phyloP scores from a whole-genome alignment of 2,329 filamentous ascomycete species.

The Fusarium citri region DNA sequence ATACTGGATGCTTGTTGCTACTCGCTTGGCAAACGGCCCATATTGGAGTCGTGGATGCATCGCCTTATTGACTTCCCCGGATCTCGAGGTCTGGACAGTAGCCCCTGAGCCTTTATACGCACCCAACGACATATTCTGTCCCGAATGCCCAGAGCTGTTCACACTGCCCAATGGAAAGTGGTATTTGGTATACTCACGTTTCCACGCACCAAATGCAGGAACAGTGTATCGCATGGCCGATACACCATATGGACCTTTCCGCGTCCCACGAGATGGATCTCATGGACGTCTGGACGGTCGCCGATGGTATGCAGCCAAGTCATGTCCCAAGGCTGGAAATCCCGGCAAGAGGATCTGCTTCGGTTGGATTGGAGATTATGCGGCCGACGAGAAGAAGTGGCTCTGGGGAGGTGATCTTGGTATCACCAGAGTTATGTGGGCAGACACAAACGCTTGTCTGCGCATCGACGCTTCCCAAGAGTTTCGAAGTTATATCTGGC shows the following conservation, averaged over 20 bases:
- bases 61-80: conserved; percentile 51
- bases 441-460: conserved; percentile 44
- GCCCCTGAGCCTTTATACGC: conserved; percentile 49
- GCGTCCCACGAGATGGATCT: conserved; percentile 50
- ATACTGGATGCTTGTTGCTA: conserved; percentile 55
- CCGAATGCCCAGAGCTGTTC: conserved; percentile 54
- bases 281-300: conserved; percentile 51
- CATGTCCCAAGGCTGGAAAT: conserved; percentile 48
- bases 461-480: conserved; percentile 43
- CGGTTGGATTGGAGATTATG: conserved; percentile 52
- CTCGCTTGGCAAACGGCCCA: conserved; percentile 48
- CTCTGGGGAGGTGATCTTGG: conserved; percentile 53
- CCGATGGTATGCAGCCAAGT: conserved; percentile 54
- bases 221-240: conserved; percentile 53
- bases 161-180: conserved; percentile 51
- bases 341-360: conserved; percentile 49
- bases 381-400: conserved; percentile 51
- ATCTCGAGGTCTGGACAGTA: conserved; percentile 49
- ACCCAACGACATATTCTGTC: conserved; percentile 52
- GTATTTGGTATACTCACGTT: conserved; percentile 52
- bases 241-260: conserved; percentile 51
- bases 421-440: conserved; percentile 48
- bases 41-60: conserved; percentile 53
- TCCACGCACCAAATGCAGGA: conserved; percentile 51
- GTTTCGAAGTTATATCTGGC: conserved; percentile 35